phyloP scores from a whole-genome alignment of 2,329 filamentous ascomycete species.

The Emericellopsis atlantica region DNA sequence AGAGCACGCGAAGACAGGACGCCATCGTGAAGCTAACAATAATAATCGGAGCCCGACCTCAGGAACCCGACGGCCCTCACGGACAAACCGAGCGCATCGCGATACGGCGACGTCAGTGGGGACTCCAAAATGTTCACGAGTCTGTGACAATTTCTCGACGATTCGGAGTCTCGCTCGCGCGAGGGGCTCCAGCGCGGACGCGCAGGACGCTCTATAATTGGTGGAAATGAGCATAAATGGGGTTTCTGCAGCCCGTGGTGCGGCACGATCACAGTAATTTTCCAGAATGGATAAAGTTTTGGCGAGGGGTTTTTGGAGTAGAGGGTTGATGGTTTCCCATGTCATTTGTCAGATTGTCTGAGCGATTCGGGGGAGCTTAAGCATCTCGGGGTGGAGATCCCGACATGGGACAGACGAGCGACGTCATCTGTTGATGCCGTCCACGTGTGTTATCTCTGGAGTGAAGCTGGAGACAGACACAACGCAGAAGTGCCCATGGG shows the following conservation, averaged over 20 bases:
- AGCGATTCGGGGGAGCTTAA: neutral
- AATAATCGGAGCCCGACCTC: no score
- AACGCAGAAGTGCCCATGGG: no score
- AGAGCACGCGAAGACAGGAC: no score
- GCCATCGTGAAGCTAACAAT: no score
- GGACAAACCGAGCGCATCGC: no score
- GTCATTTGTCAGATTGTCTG: neutral
- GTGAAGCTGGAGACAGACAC: no score
- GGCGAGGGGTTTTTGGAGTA: neutral
- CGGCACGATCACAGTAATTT: no score
- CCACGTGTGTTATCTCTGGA: no score
- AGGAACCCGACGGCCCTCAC: no score
- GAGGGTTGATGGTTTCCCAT: neutral
- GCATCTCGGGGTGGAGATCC: neutral
- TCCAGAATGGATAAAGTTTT: neutral
- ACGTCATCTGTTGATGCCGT: no score
- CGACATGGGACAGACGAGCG: neutral
- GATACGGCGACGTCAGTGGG: no score
- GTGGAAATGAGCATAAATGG: neutral
- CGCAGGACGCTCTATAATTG: neutral
- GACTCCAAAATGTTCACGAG: no score
- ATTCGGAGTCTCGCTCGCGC: neutral
- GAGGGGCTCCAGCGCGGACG: neutral
- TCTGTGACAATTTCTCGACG: neutral
- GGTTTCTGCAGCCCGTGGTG: neutral